Evolutionary conservation across 2,329 filamentous ascomycete genomes (phyloP).

Genomic region (Xylaria sp.): DNA sequence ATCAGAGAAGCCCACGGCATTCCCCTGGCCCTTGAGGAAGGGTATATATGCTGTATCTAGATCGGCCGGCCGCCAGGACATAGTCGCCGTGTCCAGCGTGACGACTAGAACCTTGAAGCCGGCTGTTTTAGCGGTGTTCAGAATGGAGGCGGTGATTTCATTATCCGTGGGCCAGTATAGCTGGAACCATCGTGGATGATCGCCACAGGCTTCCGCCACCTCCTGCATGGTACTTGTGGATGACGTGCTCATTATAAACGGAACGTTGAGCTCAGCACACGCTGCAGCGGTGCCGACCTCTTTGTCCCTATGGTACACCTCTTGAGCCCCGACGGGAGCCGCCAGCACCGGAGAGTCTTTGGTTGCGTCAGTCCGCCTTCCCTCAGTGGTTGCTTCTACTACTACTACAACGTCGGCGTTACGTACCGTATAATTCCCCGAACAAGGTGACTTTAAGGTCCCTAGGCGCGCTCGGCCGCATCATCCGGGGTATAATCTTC

Average conservation of each 20-base stretch:
- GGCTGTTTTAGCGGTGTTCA: slow-evolving; percentile 63
- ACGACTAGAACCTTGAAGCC: slow-evolving; percentile 72
- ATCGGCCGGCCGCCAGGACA: slow-evolving; percentile 72
- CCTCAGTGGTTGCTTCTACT: neutral
- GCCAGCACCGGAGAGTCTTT: slow-evolving; percentile 59
- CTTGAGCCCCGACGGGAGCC: slow-evolving; percentile 73
- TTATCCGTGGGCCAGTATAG: slow-evolving; percentile 75
- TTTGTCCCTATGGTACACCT: slow-evolving; percentile 68
- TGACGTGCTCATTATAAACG: slow-evolving; percentile 72
- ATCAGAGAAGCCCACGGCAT: slow-evolving; percentile 68
- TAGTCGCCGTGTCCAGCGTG: slow-evolving; percentile 72
- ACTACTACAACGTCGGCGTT: neutral
- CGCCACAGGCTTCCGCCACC: slow-evolving; percentile 62
- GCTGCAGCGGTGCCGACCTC: slow-evolving; percentile 69
- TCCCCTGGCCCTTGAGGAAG: slow-evolving; percentile 64
- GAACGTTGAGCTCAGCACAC: slow-evolving; percentile 64
- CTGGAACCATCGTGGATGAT: slow-evolving; percentile 71
- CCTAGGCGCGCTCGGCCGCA: slow-evolving; percentile 50
- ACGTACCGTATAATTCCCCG: slow-evolving; percentile 51
- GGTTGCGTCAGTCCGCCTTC: neutral
- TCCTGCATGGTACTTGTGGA: slow-evolving; percentile 68
- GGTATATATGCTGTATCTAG: slow-evolving; percentile 67
- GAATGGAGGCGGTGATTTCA: slow-evolving; percentile 67
- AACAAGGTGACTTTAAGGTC: slow-evolving; percentile 52
- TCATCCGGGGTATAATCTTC: slow-evolving; percentile 58